A percentile compares a stretch with the other conserved stretches of the same genome.
These are phyloP conservation scores for Neofusicoccum cordaticola DNA, from an alignment of 2,329 filamentous ascomycete species.

Conservation along the genomic window DNA sequence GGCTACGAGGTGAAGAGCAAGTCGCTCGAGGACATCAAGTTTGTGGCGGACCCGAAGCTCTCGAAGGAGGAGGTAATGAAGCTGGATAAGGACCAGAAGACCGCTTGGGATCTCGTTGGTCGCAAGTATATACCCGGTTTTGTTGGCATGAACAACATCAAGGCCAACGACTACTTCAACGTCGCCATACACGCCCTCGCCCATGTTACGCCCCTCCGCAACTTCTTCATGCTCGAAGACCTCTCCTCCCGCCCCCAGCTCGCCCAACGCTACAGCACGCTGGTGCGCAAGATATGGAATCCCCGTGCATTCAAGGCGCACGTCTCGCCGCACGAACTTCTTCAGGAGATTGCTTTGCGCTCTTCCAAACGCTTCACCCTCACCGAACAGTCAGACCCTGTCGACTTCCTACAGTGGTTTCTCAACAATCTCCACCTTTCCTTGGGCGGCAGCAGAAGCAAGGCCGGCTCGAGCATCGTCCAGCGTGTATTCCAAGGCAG, in stretches of 20 bases:
- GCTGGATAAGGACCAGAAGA: slow-evolving; percentile 66
- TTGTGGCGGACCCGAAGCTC: slow-evolving; percentile 89
- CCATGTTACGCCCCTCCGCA: slow-evolving; percentile 84
- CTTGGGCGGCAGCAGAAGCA: slow-evolving; percentile 84
- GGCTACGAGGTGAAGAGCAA: slow-evolving; percentile 95
- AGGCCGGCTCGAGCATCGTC: slow-evolving; percentile 78
- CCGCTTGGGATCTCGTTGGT: slow-evolving; percentile 73
- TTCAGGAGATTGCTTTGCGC: slow-evolving; percentile 87
- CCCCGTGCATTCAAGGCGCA: slow-evolving; percentile 93
- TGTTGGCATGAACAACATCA: slow-evolving; percentile 99
- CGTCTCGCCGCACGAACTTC: slow-evolving; percentile 93
- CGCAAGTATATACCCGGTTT: slow-evolving; percentile 90
- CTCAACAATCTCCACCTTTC: slow-evolving; percentile 92
- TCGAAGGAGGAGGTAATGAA: slow-evolving; percentile 74
- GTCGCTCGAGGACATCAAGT: slow-evolving; percentile 96
- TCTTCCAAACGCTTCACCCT: slow-evolving; percentile 92
- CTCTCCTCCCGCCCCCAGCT: slow-evolving; percentile 74
- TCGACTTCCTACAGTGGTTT: slow-evolving; percentile 97
- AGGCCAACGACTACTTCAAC: slow-evolving; percentile 98
- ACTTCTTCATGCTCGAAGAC: slow-evolving; percentile 86
- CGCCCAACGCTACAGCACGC: slow-evolving; percentile 79
- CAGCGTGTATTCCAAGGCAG: slow-evolving; percentile 93
- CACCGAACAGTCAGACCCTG: slow-evolving; percentile 87
- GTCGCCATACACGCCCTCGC: slow-evolving; percentile 88
- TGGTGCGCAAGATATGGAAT: slow-evolving; percentile 98